phyloP scores from a whole-genome alignment of 2,329 filamentous ascomycete species.

The Bipolaris bicolor region DNA sequence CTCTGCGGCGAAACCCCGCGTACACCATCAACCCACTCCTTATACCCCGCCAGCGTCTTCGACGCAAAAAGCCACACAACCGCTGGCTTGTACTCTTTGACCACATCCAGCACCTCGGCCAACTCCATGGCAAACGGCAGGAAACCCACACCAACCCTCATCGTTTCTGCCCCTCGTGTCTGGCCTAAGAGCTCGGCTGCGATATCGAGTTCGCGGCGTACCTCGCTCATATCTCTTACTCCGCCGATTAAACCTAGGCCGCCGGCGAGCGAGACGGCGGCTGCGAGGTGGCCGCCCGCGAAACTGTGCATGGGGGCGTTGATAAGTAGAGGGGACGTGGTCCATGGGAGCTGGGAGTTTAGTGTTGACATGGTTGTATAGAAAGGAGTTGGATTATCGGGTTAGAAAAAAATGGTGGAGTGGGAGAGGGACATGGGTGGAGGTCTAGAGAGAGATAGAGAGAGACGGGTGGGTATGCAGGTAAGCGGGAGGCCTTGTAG shows the following conservation, averaged over 20 bases:
- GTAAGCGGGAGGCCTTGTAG: not conserved
- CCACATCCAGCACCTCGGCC: constrained; percentile 57
- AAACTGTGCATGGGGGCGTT: constrained; percentile 73
- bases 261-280: constrained; percentile 63
- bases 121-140: constrained; percentile 58
- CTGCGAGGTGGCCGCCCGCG: constrained; percentile 61
- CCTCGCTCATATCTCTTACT: constrained; percentile 41
- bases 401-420: not conserved
- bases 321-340: constrained; percentile 61
- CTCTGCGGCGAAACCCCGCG: constrained; percentile 44
- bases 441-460: no score
- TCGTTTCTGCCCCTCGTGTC: constrained; percentile 8
- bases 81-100: constrained; percentile 61
- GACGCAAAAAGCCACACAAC: constrained; percentile 74
- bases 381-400: not conserved
- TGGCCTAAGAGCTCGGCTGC: constrained; percentile 20
- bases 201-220: constrained; percentile 39
- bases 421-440: not conserved
- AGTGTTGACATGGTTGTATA: constrained; percentile 21
- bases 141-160: constrained; percentile 67
- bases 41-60: constrained; percentile 48
- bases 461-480: not conserved
- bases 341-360: constrained; percentile 58
- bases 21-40: constrained; percentile 44
- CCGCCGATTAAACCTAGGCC: constrained; percentile 55